These are phyloP conservation scores for Curvularia sp. DNA, from an alignment of 2,329 filamentous ascomycete genomes.

Conservation along the genomic window DNA sequence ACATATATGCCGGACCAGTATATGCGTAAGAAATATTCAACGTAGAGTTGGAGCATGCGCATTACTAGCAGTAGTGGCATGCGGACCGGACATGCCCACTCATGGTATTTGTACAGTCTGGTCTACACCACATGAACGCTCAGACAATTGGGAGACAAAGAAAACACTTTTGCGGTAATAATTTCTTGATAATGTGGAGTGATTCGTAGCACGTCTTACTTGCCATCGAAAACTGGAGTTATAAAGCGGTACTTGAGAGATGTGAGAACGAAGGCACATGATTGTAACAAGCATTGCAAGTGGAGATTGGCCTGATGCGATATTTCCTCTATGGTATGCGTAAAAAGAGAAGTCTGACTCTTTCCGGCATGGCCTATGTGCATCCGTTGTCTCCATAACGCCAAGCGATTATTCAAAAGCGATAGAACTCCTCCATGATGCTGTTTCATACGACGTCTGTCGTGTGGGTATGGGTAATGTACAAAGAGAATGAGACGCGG, in stretches of 20 bases:
- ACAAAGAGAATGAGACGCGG: constrained; percentile 23
- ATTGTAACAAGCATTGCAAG: neutral
- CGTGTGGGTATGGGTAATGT: constrained; percentile 35
- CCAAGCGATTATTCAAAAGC: constrained; percentile 27
- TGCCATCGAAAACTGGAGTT: constrained; percentile 18
- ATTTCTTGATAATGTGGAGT: constrained; percentile 18
- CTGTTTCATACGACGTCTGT: constrained; percentile 17
- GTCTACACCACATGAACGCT: no score
- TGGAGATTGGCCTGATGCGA: constrained; percentile 5
- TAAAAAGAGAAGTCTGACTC: constrained; percentile 3
- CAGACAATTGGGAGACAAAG: constrained; percentile 12
- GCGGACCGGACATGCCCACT: no score
- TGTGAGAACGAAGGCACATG: constrained; percentile 14
- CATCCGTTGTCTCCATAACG: constrained; percentile 26
- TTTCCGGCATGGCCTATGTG: constrained; percentile 23
- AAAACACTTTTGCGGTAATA: constrained; percentile 17
- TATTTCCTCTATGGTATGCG: neutral
- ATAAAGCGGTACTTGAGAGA: constrained; percentile 3
- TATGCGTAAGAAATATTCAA: constrained; percentile 15
- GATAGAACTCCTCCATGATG: constrained; percentile 30
- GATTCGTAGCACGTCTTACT: constrained; percentile 3
- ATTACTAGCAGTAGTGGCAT: constrained; percentile 12
- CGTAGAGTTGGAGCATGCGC: constrained; percentile 18
- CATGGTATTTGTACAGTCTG: no score
- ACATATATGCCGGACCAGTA: neutral